phyloP scores from a whole-genome alignment of 2,329 filamentous ascomycete genomes.

The Colletotrichum sp. region DNA sequence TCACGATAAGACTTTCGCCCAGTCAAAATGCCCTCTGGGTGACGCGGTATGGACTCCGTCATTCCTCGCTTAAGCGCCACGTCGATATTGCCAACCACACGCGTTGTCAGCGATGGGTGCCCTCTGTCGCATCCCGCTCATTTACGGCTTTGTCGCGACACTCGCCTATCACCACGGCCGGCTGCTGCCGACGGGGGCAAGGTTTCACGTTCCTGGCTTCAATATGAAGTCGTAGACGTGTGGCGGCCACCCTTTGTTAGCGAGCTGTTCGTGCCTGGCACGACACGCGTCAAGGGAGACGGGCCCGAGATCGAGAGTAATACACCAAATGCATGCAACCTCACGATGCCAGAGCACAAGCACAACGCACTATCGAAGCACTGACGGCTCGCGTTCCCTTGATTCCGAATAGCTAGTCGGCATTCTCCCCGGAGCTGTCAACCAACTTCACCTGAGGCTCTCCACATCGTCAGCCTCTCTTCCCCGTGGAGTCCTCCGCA shows the following conservation, averaged over 20 bases:
- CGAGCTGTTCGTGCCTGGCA: background rate
- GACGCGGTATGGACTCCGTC: background rate
- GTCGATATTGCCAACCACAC: constrained; percentile 7
- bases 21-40: background rate
- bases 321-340: background rate
- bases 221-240: background rate
- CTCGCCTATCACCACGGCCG: background rate
- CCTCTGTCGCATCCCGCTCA: background rate
- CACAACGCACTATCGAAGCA: background rate
- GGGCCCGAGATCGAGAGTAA: constrained; percentile 10
- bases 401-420: constrained; percentile 12
- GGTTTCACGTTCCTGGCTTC: background rate
- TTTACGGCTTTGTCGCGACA: background rate
- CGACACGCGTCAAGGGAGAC: background rate
- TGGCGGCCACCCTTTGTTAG: background rate
- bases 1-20: background rate
- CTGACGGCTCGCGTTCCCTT: constrained; percentile 8
- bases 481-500: background rate
- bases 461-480: background rate
- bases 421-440: background rate
- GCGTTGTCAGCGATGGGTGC: background rate
- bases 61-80: background rate
- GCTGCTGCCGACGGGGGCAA: background rate
- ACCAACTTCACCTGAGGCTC: background rate
- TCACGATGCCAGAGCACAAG: background rate